Evolutionary conservation across 345 rosid genomes (phyloP), one percentile per base, ranked within the genome.

Genomic region (Isatis tinctoria): DNA sequence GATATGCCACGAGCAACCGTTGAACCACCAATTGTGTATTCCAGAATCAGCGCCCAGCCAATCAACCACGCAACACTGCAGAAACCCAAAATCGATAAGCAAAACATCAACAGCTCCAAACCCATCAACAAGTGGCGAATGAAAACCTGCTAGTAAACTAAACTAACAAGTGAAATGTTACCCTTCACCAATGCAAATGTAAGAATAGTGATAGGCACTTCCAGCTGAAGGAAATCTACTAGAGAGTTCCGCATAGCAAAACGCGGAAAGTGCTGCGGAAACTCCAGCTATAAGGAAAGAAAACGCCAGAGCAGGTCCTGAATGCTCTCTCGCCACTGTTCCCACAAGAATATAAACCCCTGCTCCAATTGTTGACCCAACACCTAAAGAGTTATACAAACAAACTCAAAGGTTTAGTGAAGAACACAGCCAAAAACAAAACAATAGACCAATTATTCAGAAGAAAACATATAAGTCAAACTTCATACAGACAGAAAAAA

Each of bases 281-380:
- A 88, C 81, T 69, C 97, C 98, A 83, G 98, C 98, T 47, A 91
- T 85, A 11, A 94, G 86, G 69, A 94, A 94, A 0, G 98, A 94
- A 57, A 94, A 74, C 41, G 97, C 78, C 4, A 94, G 90, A 39
- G 98, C 91, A 3, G 98, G 98, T 78, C 98, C 98, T 5, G 96
- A 82, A 73, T 90, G 97, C 87, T 94, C 98, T 81, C 98, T 86
- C 13, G 98, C 98, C 41, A 91, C 98, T n/a, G 98, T 91, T 72
- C 97, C 98, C n/a, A 94, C 96, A 41, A 94, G 96, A 49, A 94
- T 88, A 78, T 94, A 94, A 33, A 94, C 97, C 71, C 98, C 98
- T 76, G 98, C 98, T 72, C 98, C 98, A 41, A 94, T 91, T 3
- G 98, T 94, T 62, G 98, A 81, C 70, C 98, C 98, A 33, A 94